Conservation (phyloP, 768 basidiomycete species). For the Mycena kentingensis region DNA sequence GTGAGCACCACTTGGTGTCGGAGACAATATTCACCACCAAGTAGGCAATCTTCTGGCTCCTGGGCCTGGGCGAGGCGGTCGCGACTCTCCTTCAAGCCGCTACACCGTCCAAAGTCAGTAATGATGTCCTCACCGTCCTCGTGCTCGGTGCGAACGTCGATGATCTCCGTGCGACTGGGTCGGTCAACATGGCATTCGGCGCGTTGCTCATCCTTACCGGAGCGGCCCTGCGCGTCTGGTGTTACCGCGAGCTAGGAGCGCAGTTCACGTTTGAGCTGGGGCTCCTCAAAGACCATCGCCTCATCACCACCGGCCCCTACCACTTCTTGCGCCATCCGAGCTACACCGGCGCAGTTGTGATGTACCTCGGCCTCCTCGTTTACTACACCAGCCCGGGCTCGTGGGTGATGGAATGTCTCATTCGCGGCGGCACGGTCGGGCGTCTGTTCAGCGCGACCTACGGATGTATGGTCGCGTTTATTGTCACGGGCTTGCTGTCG, state of each 20-base stretch:
- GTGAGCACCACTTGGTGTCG: slow-evolving; percentile 3
- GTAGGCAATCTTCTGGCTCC: slow-evolving; percentile 14
- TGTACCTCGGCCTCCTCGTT: slow-evolving; percentile 32
- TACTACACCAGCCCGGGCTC: slow-evolving; percentile 34
- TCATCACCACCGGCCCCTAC: slow-evolving; percentile 36
- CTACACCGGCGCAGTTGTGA: slow-evolving; percentile 32
- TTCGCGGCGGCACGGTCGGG: slow-evolving; percentile 31
- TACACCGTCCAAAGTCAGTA: too few species aligned
- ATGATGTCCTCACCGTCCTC: too few species aligned
- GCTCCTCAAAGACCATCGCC: slow-evolving; percentile 13
- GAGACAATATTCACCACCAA: not conserved
- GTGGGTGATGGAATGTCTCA: slow-evolving; percentile 33
- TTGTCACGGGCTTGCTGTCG: slow-evolving; percentile 17
- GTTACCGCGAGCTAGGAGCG: slow-evolving; percentile 16
- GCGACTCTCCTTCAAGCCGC: too few species aligned
- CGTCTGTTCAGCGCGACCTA: slow-evolving; percentile 11
- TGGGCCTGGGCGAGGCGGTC: slow-evolving; percentile 5
- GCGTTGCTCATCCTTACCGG: slow-evolving; percentile 8
- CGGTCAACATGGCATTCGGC: slow-evolving; percentile 11
- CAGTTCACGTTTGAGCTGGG: slow-evolving; percentile 22
- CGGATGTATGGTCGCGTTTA: slow-evolving; percentile 9
- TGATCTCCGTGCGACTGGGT: too few species aligned
- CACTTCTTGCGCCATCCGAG: slow-evolving; percentile 36
- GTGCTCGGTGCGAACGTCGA: slow-evolving; percentile 2
- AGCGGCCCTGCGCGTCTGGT: slow-evolving; percentile 10